Evolutionary conservation across 306 rosid species (phyloP).

Genomic region (Casuarina equisetifolia): DNA sequence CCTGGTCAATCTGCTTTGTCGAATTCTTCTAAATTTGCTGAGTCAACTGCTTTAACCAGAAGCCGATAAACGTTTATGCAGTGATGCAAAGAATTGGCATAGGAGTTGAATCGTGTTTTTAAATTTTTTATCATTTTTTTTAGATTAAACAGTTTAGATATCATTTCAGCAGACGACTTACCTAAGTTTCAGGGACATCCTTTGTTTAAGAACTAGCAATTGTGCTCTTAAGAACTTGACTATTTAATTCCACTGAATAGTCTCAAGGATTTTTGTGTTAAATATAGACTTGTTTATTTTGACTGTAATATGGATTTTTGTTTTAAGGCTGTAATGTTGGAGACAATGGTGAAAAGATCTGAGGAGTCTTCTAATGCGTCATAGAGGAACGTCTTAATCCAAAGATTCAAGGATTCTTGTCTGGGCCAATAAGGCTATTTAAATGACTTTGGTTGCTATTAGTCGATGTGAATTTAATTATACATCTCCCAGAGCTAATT

Average conservation of each 20-base stretch:
- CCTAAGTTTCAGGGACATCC: too few relatives aligned
- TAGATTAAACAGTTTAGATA: too few relatives aligned
- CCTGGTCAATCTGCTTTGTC: constrained; percentile 50
- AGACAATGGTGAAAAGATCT: background rate
- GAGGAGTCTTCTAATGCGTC: background rate
- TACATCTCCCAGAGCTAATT: background rate
- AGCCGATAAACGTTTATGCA: background rate
- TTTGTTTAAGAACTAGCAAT: too few relatives aligned
- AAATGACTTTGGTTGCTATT: background rate
- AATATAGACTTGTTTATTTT: background rate
- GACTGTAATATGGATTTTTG: background rate
- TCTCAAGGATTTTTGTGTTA: background rate
- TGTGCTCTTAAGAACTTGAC: background rate
- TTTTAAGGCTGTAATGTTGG: background rate
- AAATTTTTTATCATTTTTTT: too few relatives aligned
- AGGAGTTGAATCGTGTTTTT: too few relatives aligned
- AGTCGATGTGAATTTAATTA: too few relatives aligned
- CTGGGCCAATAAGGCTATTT: background rate
- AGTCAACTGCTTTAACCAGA: background rate
- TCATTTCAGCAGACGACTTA: too few relatives aligned
- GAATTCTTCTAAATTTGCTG: background rate
- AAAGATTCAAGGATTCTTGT: background rate
- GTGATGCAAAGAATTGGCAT: background rate
- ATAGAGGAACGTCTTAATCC: background rate
- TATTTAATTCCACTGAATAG: background rate